phyloP scores from a whole-genome alignment of 192 early-diverging fungal genomes.

The Podila clonocystis region DNA sequence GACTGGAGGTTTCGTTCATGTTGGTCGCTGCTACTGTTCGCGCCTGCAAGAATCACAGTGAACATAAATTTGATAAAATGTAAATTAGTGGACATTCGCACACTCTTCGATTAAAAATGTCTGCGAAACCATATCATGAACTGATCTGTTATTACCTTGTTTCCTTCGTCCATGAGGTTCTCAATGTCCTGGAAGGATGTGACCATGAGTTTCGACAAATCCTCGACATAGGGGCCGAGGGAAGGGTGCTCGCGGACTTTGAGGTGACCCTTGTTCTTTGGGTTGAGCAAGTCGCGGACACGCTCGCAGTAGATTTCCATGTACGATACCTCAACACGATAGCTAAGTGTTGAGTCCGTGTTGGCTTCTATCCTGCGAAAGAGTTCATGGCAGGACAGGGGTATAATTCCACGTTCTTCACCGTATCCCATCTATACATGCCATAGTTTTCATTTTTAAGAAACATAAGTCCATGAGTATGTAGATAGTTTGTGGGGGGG shows the following conservation, averaged over 20 bases:
- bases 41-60: slow-evolving; percentile 52
- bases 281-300: slow-evolving; percentile 84
- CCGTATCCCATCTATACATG: slow-evolving; percentile 71
- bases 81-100: neutral
- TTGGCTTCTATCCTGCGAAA: slow-evolving; percentile 71
- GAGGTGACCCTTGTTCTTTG: slow-evolving; percentile 77
- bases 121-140: no score
- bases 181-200: slow-evolving; percentile 74
- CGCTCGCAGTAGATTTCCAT: slow-evolving; percentile 93
- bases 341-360: slow-evolving; percentile 56
- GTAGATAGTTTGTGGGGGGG: no score
- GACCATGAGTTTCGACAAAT: slow-evolving; percentile 86
- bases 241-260: slow-evolving; percentile 85
- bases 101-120: neutral
- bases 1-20: slow-evolving; percentile 93
- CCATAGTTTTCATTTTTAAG: neutral
- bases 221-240: slow-evolving; percentile 91
- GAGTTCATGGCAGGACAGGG: slow-evolving; percentile 82
- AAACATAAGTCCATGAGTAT: no score
- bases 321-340: slow-evolving; percentile 85
- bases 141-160: slow-evolving; percentile 59
- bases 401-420: slow-evolving; percentile 87
- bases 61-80: no score
- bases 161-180: slow-evolving; percentile 83
- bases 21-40: slow-evolving; percentile 92